Evolutionary conservation across 805 yeast genomes (phyloP), one percentile per base, ranked within the genome.

Genomic region (Hanseniaspora jakobsenii): DNA sequence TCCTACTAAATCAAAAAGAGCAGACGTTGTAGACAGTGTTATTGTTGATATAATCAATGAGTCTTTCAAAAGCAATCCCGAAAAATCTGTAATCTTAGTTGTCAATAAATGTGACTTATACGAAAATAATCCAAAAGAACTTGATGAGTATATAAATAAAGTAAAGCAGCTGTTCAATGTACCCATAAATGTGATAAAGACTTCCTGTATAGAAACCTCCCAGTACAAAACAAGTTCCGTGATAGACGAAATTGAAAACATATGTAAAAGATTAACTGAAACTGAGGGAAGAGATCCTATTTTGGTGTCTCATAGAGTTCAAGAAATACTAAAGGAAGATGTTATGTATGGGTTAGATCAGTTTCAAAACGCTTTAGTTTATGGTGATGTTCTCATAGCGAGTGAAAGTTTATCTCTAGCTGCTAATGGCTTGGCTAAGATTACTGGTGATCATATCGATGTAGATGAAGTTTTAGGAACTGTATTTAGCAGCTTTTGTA

Each of bases 381-480:
- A 50, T 4, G 60, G 66, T 14, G 96, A 87, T 52, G 75, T 85
- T 1, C 89, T 84, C 0, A 58, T 85, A 30, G 94, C 94, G 0
- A 66, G 83, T 0, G 95, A 89, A 48, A 78, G 81, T 45, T 65
- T 91, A 31, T 71, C 72, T 38, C 71, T 71, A 39, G 77, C 95
- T 1, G 76, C 80, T 16, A 85, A 80, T 12, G 95, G 95, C 0
- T 81, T 91, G 30, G 96, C 96, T 0, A 82, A 78, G 55, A 81
- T 91, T 21, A 87, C 96, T 0, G 98, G 97, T 1, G 81, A 82
- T 31, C 73, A 84, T 0, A 75, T 89, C 12, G 94, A 94, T 0
- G 70, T 87, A 0, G 96, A 91, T 53, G 97, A 91, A 55, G 77
- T 91, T 0, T 65, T 91, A 4, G 95, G 91, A 1, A 89, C 83